Percentiles rank a stretch among this genome's conserved stretches.
Conservation (phyloP, 371 early-diverging fungal species). For the Saksenaea vasiformis region DNA sequence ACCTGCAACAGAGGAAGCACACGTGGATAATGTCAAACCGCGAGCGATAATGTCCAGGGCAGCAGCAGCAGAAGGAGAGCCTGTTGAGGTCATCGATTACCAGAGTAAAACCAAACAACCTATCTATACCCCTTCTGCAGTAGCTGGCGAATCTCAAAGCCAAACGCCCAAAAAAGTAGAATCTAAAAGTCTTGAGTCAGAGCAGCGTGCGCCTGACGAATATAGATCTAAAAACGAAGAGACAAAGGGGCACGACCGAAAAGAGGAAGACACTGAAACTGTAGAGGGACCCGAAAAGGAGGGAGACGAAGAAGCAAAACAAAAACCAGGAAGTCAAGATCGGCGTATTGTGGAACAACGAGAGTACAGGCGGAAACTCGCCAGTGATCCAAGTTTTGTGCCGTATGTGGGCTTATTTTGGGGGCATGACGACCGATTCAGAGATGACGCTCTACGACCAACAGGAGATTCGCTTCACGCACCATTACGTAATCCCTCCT, state of each 20-base stretch:
- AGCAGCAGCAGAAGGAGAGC: background rate
- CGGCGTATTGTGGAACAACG: conserved; percentile 47
- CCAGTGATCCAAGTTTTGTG: conserved; percentile 63
- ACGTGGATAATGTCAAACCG: background rate
- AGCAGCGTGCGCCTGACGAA: background rate
- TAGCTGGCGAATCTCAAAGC: background rate
- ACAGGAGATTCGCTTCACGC: conserved; percentile 1
- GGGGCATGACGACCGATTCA: conserved; percentile 62
- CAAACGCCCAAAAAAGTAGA: background rate
- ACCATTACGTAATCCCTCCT: background rate
- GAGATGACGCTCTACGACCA: conserved; percentile 39
- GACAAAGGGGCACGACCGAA: background rate
- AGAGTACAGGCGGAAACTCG: conserved; percentile 56
- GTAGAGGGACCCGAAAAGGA: background rate
- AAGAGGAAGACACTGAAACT: background rate
- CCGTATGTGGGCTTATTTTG: conserved; percentile 62
- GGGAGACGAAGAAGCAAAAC: background rate
- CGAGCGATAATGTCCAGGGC: background rate
- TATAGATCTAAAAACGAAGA: background rate
- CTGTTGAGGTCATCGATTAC: conserved; percentile 1
- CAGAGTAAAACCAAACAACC: background rate
- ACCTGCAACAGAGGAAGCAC: background rate
- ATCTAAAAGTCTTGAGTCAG: background rate
- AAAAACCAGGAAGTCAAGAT: background rate
- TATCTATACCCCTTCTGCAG: background rate